phyloP scores from a whole-genome alignment of 2,329 filamentous ascomycete genomes.

The Elsinoe ampelina region DNA sequence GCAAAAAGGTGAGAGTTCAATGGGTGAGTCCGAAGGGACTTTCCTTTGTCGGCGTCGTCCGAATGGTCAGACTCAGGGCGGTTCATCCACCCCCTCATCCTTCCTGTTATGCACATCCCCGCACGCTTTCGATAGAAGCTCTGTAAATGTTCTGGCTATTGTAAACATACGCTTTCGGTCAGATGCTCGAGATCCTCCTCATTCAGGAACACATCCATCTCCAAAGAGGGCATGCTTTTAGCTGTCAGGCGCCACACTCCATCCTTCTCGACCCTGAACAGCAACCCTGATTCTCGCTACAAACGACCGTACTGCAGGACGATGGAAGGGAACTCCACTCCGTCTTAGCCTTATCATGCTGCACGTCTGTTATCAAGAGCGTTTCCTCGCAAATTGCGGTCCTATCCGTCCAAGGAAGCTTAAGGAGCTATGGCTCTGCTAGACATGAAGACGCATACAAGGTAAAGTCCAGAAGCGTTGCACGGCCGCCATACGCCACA shows the following conservation, averaged over 20 bases:
- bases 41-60: neutral
- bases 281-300: constrained; percentile 12
- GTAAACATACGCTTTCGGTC: constrained; percentile 9
- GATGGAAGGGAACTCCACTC: constrained; percentile 6
- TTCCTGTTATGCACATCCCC: neutral
- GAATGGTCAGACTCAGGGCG: neutral
- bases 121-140: constrained; percentile 7
- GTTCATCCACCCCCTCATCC: neutral
- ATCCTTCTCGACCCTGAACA: constrained; percentile 10
- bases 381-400: constrained; percentile 11
- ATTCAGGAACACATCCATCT: neutral
- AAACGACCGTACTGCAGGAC: constrained; percentile 12
- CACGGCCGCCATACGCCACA: constrained; percentile 9
- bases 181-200: neutral
- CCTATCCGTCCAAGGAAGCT: neutral
- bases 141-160: constrained; percentile 10
- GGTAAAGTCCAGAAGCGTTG: constrained; percentile 11
- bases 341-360: constrained; percentile 7
- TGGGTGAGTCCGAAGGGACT: neutral
- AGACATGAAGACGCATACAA: constrained; percentile 1
- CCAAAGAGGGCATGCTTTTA: constrained; percentile 3
- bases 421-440: neutral
- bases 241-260: constrained; percentile 5
- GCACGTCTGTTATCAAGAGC: constrained; percentile 7
- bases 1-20: constrained; percentile 5